Evolutionary conservation across 768 basidiomycete genomes (phyloP), one percentile per base, ranked within the genome.

Genomic region (Rhodotorula sphaerocarpa): DNA sequence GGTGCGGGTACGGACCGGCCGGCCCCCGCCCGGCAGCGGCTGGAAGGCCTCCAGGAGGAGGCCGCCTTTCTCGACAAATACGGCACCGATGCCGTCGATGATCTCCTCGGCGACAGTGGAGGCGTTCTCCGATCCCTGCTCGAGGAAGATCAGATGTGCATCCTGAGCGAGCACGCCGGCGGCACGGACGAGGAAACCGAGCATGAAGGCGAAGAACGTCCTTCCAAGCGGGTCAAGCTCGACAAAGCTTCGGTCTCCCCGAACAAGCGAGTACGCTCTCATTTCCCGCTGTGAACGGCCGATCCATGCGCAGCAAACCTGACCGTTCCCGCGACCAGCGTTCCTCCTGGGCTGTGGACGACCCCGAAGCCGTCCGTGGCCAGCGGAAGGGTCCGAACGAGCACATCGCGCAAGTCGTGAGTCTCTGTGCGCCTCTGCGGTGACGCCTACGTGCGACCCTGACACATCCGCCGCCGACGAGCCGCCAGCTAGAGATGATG

Each of bases 401-500:
- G 30, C 3, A 20, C 43, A 30, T 36, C 7, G 65, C 60, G 1
- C 28, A 46, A 20, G 36, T 41, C 18, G 65, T 66, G 33, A 3
- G 59, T 36, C 16, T 20, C 33, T 2, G 31, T 9, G 30, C 3
- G 1, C 25, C 36, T 23, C 25, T 2, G 27, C 3, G 11, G 0
- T 30, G n/a, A 3, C 0, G 3, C 27, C 5, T 12, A 16, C 30
- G 10, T 14, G 25, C 44, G 18, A n/a, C n/a, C 30, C 20, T 28
- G 10, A 25, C n/a, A n/a, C n/a, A n/a, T n/a, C n/a, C n/a, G n/a
- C n/a, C n/a, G n/a, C n/a, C n/a, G n/a, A n/a, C n/a, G n/a, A n/a
- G n/a, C n/a, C n/a, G 23, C 11, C 43, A 66, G 65, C 56, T 66
- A 25, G 55, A 61, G 21, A 23, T 44, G 20, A 45, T 66, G 9